Evolutionary conservation across 306 rosid species (phyloP), one percentile per base, ranked within the genome.

Genomic region (Abrus precatorius): DNA sequence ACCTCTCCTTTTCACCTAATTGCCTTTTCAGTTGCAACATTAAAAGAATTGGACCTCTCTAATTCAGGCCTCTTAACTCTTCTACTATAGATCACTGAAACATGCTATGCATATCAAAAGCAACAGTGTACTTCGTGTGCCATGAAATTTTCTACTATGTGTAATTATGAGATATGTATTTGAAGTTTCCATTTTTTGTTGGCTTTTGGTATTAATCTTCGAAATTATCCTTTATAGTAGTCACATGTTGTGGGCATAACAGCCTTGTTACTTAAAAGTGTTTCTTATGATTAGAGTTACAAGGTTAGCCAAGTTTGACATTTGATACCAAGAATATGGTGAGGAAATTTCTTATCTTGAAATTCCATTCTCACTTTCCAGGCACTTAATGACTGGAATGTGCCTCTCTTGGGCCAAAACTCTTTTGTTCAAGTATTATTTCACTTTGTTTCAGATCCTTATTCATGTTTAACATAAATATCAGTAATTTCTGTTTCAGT

Each of bases 401-500:
- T 78, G 67, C 74, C 60, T 36, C 33, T 59, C 56, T 56, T 10
- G 69, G 47, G 78, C 53, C 38, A n/a, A 47, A 66, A 32, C 28
- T n/a, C 33, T 20, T 14, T 69, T 69, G 50, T 75, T 56, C 14
- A 47, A 76, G 36, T 43, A 36, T 3, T 40, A 72, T 63, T 84
- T 78, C n/a, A 34, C 68, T 80, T 65, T 74, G 34, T 48, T 56
- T 72, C 54, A 67, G 36, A 62, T 71, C 54, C 79, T 48, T 36
- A 54, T 65, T 30, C 80, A 38, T 59, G 13, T 71, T 48, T 53
- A 52, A 48, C 74, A 70, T 71, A 77, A 63, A 36, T 82, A 64
- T 80, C 69, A 49, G 29, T 66, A 41, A 57, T 76, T 82, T 14
- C 34, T 36, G 28, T 73, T 63, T 71, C 80, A 84, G 89, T 86